phyloP scores from a whole-genome alignment of 306 rosid species.

The Ormosia emarginata region DNA sequence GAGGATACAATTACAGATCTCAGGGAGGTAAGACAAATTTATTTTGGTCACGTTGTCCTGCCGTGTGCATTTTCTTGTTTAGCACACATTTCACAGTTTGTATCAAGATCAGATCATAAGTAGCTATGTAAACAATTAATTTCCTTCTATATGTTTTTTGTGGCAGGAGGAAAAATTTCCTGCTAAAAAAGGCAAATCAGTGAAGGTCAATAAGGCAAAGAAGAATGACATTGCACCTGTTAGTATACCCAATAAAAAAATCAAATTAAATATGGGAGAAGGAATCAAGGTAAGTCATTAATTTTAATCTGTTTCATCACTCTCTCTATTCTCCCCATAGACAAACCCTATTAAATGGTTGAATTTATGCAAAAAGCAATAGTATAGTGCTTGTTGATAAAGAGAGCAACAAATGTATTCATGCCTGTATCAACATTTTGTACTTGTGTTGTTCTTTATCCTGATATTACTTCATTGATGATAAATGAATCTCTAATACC shows the following conservation, averaged over 20 bases:
- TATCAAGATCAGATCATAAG: slow-evolving; percentile 1
- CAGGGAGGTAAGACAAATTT: slow-evolving; percentile 52
- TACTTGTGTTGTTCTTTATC: neutral
- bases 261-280: slow-evolving; percentile 82
- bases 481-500: neutral
- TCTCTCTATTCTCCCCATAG: neutral
- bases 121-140: neutral
- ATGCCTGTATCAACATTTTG: neutral
- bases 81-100: slow-evolving; percentile 7
- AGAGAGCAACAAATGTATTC: neutral
- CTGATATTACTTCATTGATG: neutral
- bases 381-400: neutral
- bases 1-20: slow-evolving; percentile 44
- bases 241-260: slow-evolving; percentile 62
- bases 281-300: slow-evolving; percentile 62
- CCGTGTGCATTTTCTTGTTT: slow-evolving; percentile 19
- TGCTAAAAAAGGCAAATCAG: slow-evolving; percentile 52
- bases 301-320: slow-evolving; percentile 5
- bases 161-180: slow-evolving; percentile 63
- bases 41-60: neutral
- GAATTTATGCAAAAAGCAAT: neutral
- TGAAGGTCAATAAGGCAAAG: slow-evolving; percentile 61
- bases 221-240: slow-evolving; percentile 47
- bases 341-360: neutral
- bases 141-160: slow-evolving; percentile 14